Evolutionary conservation across 2,329 filamentous ascomycete species (phyloP).

Genomic region (Trichoderma sp.): DNA sequence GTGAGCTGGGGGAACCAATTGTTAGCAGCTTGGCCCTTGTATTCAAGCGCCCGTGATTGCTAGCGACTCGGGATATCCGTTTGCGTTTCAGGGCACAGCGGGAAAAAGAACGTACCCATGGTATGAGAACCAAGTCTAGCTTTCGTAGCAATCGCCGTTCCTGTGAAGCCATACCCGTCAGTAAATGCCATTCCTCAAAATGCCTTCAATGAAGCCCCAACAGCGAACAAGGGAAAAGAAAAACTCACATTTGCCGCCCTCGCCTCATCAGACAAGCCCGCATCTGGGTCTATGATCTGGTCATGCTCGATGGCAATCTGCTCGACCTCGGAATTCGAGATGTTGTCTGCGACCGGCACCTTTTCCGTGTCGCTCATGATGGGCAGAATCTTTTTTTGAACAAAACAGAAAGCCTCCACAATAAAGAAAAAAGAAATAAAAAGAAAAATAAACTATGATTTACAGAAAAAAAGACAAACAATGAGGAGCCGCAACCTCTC

Average conservation of each 20-base stretch:
- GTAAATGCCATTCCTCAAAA: neutral
- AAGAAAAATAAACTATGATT: neutral
- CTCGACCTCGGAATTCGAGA: constrained; percentile 33
- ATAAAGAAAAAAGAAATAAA: neutral
- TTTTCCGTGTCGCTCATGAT: constrained; percentile 40
- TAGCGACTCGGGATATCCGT: neutral
- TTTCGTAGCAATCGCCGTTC: constrained; percentile 64
- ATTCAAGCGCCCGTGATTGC: neutral
- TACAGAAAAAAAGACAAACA: constrained; percentile 13
- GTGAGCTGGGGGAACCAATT: constrained; percentile 51
- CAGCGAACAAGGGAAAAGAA: neutral
- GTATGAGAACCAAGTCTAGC: constrained; percentile 62
- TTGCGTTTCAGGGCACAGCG: neutral
- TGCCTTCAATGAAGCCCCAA: neutral
- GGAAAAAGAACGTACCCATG: constrained; percentile 47
- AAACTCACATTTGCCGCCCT: constrained; percentile 58
- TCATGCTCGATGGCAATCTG: constrained; percentile 33
- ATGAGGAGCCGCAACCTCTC: constrained; percentile 9
- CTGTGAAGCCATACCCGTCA: constrained; percentile 38
- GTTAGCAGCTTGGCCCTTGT: neutral
- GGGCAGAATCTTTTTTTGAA: constrained; percentile 1
- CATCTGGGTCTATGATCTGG: constrained; percentile 51
- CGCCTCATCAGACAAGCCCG: constrained; percentile 64
- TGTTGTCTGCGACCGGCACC: constrained; percentile 32
- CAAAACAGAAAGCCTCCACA: neutral